Evolutionary conservation across 2,329 filamentous ascomycete species (phyloP), one percentile per base, ranked within the genome.

Genomic region (Xenoacremonium recifei): DNA sequence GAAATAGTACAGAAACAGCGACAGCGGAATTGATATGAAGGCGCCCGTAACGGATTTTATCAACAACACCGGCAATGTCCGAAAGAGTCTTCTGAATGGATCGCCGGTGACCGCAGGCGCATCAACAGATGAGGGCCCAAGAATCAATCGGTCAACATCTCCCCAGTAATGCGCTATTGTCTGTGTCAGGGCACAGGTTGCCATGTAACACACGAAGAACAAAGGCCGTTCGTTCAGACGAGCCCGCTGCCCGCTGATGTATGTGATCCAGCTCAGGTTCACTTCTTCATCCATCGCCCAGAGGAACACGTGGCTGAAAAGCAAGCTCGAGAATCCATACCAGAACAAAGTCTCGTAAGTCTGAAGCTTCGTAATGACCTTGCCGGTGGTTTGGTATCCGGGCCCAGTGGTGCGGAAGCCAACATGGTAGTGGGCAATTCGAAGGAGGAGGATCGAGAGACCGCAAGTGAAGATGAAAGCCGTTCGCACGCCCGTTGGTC

Each of bases 151-250:
- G 62, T 96, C 90, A 48, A 83, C 80, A 59, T 96, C 90, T 38
- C 70, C 71, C 59, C 77, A 81, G 13, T 95, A 71, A 61, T 96
- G 91, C 21, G 77, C 59, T 10, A 76, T 57, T 2, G 85, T 80
- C 63, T 95, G 87, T n/a, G 76, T 67, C 9, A 87, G 44, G 4
- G 87, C 88, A 32, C 93, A 74, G 1, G 83, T 64, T 3, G 84
- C 60, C 51, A 93, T 79, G 57, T 87, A 82, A 45, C 77, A 79
- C 23, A 87, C 82, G 37, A 96, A 72, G 61, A 90, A 93, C 19
- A 97, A 77, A 1, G 89, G 85, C 50, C 87, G 80, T 71, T 97
- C 92, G 62, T 97, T 97, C 44, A 96, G 68, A 39, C 82, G 77
- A 16, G 85, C 77, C 25, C 90, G 79, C 62, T 93, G 88, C 51